A percentile compares a stretch with the other conserved stretches of the same genome.
These are phyloP conservation scores for Tephrocybe sp. DNA, from an alignment of 768 basidiomycete genomes.

Conservation along the genomic window DNA sequence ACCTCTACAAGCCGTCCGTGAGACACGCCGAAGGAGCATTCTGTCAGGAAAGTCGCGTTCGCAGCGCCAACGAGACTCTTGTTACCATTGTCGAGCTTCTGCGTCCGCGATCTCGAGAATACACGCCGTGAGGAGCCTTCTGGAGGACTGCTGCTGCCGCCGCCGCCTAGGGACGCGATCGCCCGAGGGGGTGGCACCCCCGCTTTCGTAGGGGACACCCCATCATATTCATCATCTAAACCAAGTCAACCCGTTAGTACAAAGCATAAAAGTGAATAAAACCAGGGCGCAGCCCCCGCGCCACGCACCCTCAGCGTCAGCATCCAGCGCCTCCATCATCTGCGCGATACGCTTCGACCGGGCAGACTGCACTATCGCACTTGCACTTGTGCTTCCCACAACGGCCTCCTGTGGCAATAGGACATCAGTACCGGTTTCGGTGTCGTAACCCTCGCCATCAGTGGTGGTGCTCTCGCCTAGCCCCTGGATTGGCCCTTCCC, in stretches of 20 bases:
- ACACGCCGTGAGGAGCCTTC: slow-evolving; percentile 32
- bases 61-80: slow-evolving; percentile 35
- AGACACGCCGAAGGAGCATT: slow-evolving; percentile 95
- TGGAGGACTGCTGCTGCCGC: too few species aligned
- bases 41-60: slow-evolving; percentile 73
- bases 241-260: slow-evolving; percentile 18
- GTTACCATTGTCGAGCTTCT: slow-evolving; percentile 26
- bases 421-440: slow-evolving; percentile 19
- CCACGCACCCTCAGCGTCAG: slow-evolving; percentile 59
- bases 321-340: slow-evolving; percentile 73
- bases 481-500: slow-evolving; percentile 83
- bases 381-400: slow-evolving; percentile 23
- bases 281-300: neutral
- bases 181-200: slow-evolving; percentile 31
- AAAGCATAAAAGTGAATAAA: too few species aligned
- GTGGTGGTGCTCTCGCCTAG: slow-evolving; percentile 34
- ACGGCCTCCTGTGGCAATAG: slow-evolving; percentile 1
- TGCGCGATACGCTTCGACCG: slow-evolving; percentile 80
- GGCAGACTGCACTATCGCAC: slow-evolving; percentile 50
- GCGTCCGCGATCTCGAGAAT: slow-evolving; percentile 43
- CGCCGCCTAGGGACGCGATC: slow-evolving; percentile 36
- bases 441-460: slow-evolving; percentile 29
- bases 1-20: slow-evolving; percentile 88
- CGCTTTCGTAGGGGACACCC: slow-evolving; percentile 50
- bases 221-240: slow-evolving; percentile 27